Base-by-base conservation (phyloP, 1,139 yeast species). In the Lodderomyces margitis region DNA sequence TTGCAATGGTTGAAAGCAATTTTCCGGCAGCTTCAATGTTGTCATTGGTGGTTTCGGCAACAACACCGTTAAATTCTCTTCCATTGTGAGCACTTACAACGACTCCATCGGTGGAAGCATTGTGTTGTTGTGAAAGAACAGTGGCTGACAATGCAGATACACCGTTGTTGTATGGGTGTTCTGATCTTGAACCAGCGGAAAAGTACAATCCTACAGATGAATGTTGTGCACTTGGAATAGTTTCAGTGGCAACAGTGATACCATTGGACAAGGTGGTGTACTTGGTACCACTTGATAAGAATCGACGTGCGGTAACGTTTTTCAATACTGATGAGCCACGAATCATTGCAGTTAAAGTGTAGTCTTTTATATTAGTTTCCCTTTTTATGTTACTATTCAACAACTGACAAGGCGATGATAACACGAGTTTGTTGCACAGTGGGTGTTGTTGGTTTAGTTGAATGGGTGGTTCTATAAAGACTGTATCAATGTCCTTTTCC, bases 151-250 rank as follows among this genome's bases (percentile, higher is more conserved):
- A 68, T 48, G 85, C 78, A 42, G 91, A 75, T 43, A 83, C 78
- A 77, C 95, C 95, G 54, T 85, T 84, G 70, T 81, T 81, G 76
- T 80, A 83, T 41, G 86, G 75, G 66, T 82, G 85, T 66, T 85
- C 95, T 41, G 85, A 66, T 62, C 89, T 74, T 41, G 91, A 81
- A 61, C 95, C 95, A 41, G 88, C 86, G 49, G 83, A 84, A 57
- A 75, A 68, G 63, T 75, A 85, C 44, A 84, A 64, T 62, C 92
- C 92, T 50, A 84, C 72, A 31, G 87, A 71, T 33, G 87, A 70
- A 25, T 80, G 61, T 44, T 72, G 58, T 46, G 85, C 80, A 47
- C 64, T 56, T 37, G 83, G 75, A 62, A 81, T 76, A 52, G 74
- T 52, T 65, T 83, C 87, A 41, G 87, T 73, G 46, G 88, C 88